Evolutionary conservation across 257 asterid genomes (phyloP), one percentile per base, ranked within the genome.

Genomic region (Coffea canephora): DNA sequence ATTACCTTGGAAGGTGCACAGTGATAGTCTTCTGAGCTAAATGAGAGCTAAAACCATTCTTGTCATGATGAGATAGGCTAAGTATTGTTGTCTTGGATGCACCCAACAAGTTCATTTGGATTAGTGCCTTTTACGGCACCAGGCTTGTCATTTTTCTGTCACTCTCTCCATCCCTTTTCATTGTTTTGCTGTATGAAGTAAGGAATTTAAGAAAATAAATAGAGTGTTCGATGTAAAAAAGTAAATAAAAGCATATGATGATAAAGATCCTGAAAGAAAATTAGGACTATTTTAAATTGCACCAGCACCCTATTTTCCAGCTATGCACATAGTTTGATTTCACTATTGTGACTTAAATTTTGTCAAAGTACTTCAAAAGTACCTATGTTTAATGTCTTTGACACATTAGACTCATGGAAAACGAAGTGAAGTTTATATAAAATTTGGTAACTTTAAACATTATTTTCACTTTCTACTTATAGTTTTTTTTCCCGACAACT

Each of bases 31-130:
- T 55, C 16, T 23, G 19, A 52, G 57, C 57, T 52, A 13, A 52
- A 52, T 36, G 4, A 15, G 25, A 61, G 12, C 55, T 39, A 23
- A 36, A 43, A 59, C 21, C 34, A 34, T 41, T 75, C 34, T 54
- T 57, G 21, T 72, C 62, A 11, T 18, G 45, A 59, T 13, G 68
- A 74, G 16, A 75, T 10, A 13, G 39, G 34, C 55, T 12, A 9
- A 73, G 25, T 36, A 25, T 23, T 19, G 36, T 6, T 21, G 54
- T 16, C 67, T 12, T 25, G 78, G 43, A 36, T 55, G 66, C 50
- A 36, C 39, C 78, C 41, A 55, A 39, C n/a, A 57, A 18, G 49
- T 31, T 52, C 77, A 73, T 54, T 46, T 71, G 59, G 75, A 54
- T 59, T 23, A 18, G 55, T 69, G 43, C 43, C 16, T 43, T 27